Base-by-base conservation (phyloP, 192 early-diverging fungal genomes). In the Thamnidium elegans region DNA sequence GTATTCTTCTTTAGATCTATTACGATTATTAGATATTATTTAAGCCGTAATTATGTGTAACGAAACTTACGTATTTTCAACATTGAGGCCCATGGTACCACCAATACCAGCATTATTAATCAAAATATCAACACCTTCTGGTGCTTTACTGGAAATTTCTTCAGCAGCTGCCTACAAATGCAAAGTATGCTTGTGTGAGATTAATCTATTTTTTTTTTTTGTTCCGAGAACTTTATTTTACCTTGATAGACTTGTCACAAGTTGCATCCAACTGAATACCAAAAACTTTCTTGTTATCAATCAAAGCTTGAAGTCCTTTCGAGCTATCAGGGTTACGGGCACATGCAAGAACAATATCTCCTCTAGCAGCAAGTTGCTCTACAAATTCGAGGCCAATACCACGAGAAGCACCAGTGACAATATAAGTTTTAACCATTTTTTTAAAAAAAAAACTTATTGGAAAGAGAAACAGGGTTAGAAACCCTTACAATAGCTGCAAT, bases 341-440 rank as follows among this genome's bases (percentile, higher is more conserved):
- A 44, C 58, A 48, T 10, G 73, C 73, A 55, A 70, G 51, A 3
- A 70, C 65, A 10, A 26, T 66, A 8, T 74, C 42, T 20, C 68
- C 68, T 3, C 32, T 19, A 6, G 30, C 31, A 15, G 62, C 15
- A 20, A 74, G 47, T 44, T 74, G 73, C 3, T 53, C 30, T 3
- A 70, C 64, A 32, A 74, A 69, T 44, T 74, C 73, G 42, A 74
- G 73, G n/a, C 73, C 73, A n/a, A 74, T 55, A 36, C 73, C 73
- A 32, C 73, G 67, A 20, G 39, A 55, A 44, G 67, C 67, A 36
- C 73, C 73, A 62, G 67, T 75, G 20, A 69, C 34, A 20, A 75
- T 30, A 45, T 68, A 66, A 48, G 46, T 48, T 5, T 14, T 17
- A 48, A 48, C 46, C 46, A 48, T 48, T 48, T 14, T 48, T 48